Conservation (phyloP, 495 filamentous ascomycete species). For the Penicillium roqueforti region DNA sequence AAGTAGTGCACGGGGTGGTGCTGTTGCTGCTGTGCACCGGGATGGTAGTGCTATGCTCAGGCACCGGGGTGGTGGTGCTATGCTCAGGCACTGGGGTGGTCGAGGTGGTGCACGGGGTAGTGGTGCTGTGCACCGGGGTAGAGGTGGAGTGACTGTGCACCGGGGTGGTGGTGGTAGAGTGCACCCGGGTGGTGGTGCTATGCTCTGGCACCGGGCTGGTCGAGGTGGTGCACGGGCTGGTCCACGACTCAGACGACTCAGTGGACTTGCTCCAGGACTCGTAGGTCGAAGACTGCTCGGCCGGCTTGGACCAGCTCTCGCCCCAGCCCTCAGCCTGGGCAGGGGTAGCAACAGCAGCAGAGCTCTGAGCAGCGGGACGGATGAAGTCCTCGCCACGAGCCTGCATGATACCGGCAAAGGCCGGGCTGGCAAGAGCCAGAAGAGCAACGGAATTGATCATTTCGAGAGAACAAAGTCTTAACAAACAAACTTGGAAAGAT, state of each 20-base stretch:
- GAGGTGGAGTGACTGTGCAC: conserved; percentile 6
- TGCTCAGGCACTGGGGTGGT: too few species aligned
- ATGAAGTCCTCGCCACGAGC: conserved; percentile 22
- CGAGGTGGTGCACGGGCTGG: conserved; percentile 9
- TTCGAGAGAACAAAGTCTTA: conserved; percentile 28
- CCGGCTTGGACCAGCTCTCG: conserved; percentile 12
- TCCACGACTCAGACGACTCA: conserved; percentile 3
- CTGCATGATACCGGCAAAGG: conserved; percentile 40
- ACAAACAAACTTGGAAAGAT: conserved; percentile 20
- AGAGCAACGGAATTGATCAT: conserved; percentile 43
- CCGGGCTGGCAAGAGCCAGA: conserved; percentile 39
- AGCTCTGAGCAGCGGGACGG: conserved; percentile 5
- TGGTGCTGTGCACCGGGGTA: conserved; percentile 5
- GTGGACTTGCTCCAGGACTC: neutral
- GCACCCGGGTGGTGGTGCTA: conserved; percentile 4
- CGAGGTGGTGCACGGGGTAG: too few species aligned
- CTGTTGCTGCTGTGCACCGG: neutral
- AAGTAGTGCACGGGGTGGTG: conserved; percentile 8
- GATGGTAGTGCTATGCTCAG: too few species aligned
- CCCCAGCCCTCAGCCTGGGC: conserved; percentile 6
- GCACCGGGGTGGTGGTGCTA: conserved; percentile 6
- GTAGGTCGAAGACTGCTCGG: conserved; percentile 1
- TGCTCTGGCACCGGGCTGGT: conserved; percentile 1
- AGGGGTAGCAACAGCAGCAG: conserved; percentile 4
- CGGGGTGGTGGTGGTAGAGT: too few species aligned